These are phyloP conservation scores for Fragaria iinumae DNA, from an alignment of 306 rosid genomes.

Conservation along the genomic window DNA sequence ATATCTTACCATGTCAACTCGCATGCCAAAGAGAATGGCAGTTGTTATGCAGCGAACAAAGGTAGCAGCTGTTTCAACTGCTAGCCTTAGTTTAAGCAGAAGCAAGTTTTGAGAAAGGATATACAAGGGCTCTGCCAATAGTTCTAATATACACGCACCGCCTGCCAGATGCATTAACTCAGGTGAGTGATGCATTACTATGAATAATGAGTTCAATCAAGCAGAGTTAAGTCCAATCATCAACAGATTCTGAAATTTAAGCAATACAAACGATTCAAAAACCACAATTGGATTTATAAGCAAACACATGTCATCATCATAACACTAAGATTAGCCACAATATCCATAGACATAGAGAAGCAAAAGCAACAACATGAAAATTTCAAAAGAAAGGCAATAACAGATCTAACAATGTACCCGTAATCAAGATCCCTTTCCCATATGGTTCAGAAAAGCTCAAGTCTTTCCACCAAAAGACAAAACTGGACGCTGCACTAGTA, in stretches of 20 bases:
- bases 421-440: constrained; percentile 87
- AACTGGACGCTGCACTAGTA: constrained; percentile 57
- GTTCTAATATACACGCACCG: constrained; percentile 85
- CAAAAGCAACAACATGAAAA: constrained; percentile 1
- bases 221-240: neutral
- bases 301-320: neutral
- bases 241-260: neutral
- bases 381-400: neutral
- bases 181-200: constrained; percentile 12
- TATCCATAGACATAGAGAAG: constrained; percentile 1
- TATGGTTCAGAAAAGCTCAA: constrained; percentile 58
- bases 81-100: constrained; percentile 66
- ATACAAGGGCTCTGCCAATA: constrained; percentile 85
- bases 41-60: constrained; percentile 73
- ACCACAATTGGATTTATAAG: neutral
- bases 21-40: constrained; percentile 64
- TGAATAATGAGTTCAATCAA: neutral
- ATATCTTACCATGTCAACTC: constrained; percentile 58
- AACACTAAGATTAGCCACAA: neutral
- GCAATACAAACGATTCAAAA: neutral
- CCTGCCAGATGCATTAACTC: constrained; percentile 51
- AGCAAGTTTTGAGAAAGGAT: constrained; percentile 90
- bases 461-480: constrained; percentile 79
- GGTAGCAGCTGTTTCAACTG: constrained; percentile 85
- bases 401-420: constrained; percentile 46